Evolutionary conservation across 257 asterid species (phyloP).

Genomic region (Jacaranda copaia): DNA sequence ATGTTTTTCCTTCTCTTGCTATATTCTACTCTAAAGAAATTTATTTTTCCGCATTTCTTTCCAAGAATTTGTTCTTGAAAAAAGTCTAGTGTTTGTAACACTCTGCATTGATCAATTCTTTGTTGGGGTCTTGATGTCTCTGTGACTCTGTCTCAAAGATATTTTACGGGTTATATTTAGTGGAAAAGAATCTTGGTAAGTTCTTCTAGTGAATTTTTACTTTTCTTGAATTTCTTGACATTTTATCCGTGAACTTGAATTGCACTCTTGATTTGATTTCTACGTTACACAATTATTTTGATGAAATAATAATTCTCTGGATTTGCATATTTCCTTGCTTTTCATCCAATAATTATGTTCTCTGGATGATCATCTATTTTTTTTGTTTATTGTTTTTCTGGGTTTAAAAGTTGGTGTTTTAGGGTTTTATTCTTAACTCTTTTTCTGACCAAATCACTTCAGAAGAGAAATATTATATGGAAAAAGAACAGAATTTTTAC

Average conservation of each 20-base stretch:
- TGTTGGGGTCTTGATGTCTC: conserved; percentile 17
- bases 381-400: not conserved
- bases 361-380: conserved; percentile 9
- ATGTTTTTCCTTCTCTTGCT: not conserved
- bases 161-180: not conserved
- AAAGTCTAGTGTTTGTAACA: not conserved
- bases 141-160: not conserved
- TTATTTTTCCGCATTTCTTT: conserved; percentile 29
- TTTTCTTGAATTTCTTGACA: not conserved
- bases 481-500: too few species aligned
- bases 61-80: not conserved
- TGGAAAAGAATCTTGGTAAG: conserved; percentile 30
- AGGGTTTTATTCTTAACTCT: conserved; percentile 24
- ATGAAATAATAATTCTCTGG: conserved; percentile 6
- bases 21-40: not conserved
- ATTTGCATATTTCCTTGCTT: conserved; percentile 11
- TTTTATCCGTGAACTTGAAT: not conserved
- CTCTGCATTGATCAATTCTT: conserved; percentile 34
- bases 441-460: conserved; percentile 25
- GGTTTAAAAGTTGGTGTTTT: conserved; percentile 26
- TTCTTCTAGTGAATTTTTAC: not conserved
- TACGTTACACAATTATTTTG: not conserved
- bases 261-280: not conserved
- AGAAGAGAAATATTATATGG: not conserved
- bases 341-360: not conserved